Base-by-base conservation (phyloP, 495 filamentous ascomycete genomes). In the Tirmania nivea region DNA sequence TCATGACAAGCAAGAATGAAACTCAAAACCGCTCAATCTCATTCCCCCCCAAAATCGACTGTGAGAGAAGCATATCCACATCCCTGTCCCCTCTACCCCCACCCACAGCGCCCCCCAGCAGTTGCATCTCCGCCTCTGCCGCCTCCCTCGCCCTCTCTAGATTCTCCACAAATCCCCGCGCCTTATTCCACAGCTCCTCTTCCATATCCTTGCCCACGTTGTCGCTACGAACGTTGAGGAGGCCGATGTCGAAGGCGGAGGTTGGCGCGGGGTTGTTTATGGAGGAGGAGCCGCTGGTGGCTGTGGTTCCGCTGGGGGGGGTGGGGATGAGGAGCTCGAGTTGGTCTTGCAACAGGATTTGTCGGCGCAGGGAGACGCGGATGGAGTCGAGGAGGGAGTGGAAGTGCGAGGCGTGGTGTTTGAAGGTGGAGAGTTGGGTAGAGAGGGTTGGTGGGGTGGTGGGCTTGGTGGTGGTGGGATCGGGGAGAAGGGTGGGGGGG, bases 141-240 rank as follows among this genome's bases (percentile, higher is more conserved):
- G 14, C 54, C 19, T 31, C 45, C 34, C 49, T 49, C 49, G 34
- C n/a, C 49, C 47, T 21, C 21, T 20, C 54, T 42, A 19, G 11
- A 42, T 17, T 39, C 48, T 56, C 63, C 19, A 64, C 51, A 37
- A 64, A 48, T 35, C 49, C 61, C 31, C 55, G 54, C 14, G 75
- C 76, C 53, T 75, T 70, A 53, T 69, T 70, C 77, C 79, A 76
- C 34, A 82, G 57, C 63, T 83, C 79, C 12, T 71, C 73, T 61
- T 82, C 78, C 68, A 78, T 81, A 53, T 77, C 75, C 59, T 72
- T 75, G 9, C 72, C 77, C 25, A 81, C 75, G 10, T 75, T 75
- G 58, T 81, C 75, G 54, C 79, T 79, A 58, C 81, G 69, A 57
- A 75, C 76, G 59, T 85, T 85, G 60, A 84, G 64, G 70, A 76